These are phyloP conservation scores for Cymbomonas tetramitiformis DNA, from an alignment of 139 green algal genomes.

Conservation along the genomic window DNA sequence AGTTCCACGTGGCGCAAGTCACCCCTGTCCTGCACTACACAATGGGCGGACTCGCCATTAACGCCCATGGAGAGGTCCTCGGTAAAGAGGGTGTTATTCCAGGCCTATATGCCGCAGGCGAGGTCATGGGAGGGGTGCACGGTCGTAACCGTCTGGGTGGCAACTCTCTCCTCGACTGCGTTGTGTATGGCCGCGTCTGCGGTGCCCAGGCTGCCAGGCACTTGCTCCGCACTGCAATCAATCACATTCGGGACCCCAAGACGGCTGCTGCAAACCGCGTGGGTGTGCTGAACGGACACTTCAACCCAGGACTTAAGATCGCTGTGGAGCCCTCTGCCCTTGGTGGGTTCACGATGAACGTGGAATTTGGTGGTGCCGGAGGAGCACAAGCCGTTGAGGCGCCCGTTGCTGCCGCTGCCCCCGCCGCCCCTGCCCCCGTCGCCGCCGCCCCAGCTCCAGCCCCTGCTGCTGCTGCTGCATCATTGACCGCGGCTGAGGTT, in stretches of 20 bases:
- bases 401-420: not conserved
- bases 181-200: conserved; percentile 51
- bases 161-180: conserved; percentile 61
- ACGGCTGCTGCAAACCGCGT: not conserved
- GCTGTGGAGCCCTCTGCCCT: too few relatives aligned
- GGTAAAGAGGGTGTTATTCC: conserved; percentile 27
- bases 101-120: conserved; percentile 53
- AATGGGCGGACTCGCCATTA: conserved; percentile 34
- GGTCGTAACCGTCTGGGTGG: conserved; percentile 56
- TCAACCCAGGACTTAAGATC: conserved; percentile 4
- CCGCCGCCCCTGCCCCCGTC: not conserved
- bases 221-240: conserved; percentile 10
- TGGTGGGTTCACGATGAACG: too few relatives aligned
- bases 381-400: not conserved
- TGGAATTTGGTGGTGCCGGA: not conserved
- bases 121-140: conserved; percentile 58
- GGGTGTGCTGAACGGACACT: not conserved
- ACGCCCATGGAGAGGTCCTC: conserved; percentile 24
- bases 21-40: conserved; percentile 34
- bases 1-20: conserved; percentile 27
- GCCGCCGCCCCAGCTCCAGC: not conserved
- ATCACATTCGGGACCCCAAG: not conserved
- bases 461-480: not conserved
- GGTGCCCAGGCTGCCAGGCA: conserved; percentile 24
- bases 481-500: conserved; percentile 13